These are phyloP conservation scores for Silene noctiflora DNA, from an alignment of 179 eudicot species.

Conservation along the genomic window DNA sequence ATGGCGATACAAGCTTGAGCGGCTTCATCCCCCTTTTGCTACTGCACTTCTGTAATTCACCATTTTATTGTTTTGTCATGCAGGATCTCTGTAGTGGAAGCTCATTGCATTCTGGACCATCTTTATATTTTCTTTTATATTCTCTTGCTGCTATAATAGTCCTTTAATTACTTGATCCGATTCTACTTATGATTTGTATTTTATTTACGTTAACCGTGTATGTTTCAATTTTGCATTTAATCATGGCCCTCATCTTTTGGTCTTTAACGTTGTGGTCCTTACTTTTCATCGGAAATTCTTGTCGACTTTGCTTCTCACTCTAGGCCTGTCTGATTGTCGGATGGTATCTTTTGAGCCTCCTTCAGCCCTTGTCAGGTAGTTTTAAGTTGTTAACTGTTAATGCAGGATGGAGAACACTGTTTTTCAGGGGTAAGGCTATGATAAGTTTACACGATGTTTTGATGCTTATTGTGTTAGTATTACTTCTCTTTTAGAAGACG, in stretches of 20 bases:
- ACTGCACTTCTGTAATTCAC: slow-evolving; percentile 15
- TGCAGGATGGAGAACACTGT: slow-evolving; percentile 23
- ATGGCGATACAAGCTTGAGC: slow-evolving; percentile 30
- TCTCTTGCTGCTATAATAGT: slow-evolving; percentile 18
- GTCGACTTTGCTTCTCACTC: slow-evolving; percentile 9
- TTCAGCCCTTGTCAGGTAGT: slow-evolving; percentile 20
- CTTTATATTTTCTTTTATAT: slow-evolving; percentile 20
- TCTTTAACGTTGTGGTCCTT: slow-evolving; percentile 1
- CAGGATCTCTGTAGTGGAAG: slow-evolving; percentile 37
- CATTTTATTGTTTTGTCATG: slow-evolving; percentile 28
- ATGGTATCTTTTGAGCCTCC: slow-evolving; percentile 14
- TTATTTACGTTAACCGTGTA: slow-evolving; percentile 18
- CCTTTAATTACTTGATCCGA: slow-evolving; percentile 16
- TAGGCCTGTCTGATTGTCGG: slow-evolving; percentile 7
- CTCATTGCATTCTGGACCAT: slow-evolving; percentile 29
- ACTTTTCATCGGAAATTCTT: slow-evolving; percentile 11
- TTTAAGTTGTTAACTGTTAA: slow-evolving; percentile 1
- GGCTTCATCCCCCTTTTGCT: slow-evolving; percentile 20
- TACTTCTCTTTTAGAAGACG: background rate
- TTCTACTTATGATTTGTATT: slow-evolving; percentile 27
- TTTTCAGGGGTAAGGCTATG: slow-evolving; percentile 7
- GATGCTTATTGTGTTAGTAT: slow-evolving; percentile 1
- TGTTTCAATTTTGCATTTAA: slow-evolving; percentile 19
- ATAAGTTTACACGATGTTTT: slow-evolving; percentile 9
- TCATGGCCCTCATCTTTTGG: background rate